Conservation (phyloP, 192 early-diverging fungal genomes). For the Coemansia sp. region DNA sequence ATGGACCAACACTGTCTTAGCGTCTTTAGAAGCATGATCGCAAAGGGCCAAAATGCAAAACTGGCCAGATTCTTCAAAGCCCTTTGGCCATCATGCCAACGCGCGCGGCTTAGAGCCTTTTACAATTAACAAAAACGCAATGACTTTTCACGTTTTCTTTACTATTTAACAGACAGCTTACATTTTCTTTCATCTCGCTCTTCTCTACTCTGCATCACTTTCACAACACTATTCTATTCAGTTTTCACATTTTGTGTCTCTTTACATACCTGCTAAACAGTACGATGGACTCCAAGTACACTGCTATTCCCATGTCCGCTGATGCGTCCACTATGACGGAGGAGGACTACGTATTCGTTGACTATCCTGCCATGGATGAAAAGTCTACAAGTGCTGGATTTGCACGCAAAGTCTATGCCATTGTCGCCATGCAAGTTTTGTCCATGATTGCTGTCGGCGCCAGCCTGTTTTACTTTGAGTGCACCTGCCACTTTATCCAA, state of each 20-base stretch:
- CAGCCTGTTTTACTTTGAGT: slow-evolving; percentile 3
- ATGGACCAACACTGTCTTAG: no score
- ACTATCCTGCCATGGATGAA: neutral
- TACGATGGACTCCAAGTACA: neutral
- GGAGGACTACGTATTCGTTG: neutral
- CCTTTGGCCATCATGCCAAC: neutral
- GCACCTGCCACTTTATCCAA: slow-evolving; percentile 4
- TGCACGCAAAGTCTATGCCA: slow-evolving; percentile 8
- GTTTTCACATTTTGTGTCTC: neutral
- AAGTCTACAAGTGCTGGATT: neutral
- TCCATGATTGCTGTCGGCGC: slow-evolving; percentile 2
- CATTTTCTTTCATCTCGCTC: neutral
- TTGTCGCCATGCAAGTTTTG: neutral
- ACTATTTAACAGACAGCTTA: no score
- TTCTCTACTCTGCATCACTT: neutral
- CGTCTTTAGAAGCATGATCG: neutral
- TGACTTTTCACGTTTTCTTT: no score
- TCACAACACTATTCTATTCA: neutral
- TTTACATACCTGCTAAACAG: neutral
- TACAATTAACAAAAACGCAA: neutral
- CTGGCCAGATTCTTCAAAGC: neutral
- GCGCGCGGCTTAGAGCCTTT: neutral
- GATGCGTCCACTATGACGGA: neutral
- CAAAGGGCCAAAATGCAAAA: neutral
- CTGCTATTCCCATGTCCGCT: neutral